Evolutionary conservation across 352 stramenopile species (phyloP).

Genomic region (Globisporangium sylvaticum): DNA sequence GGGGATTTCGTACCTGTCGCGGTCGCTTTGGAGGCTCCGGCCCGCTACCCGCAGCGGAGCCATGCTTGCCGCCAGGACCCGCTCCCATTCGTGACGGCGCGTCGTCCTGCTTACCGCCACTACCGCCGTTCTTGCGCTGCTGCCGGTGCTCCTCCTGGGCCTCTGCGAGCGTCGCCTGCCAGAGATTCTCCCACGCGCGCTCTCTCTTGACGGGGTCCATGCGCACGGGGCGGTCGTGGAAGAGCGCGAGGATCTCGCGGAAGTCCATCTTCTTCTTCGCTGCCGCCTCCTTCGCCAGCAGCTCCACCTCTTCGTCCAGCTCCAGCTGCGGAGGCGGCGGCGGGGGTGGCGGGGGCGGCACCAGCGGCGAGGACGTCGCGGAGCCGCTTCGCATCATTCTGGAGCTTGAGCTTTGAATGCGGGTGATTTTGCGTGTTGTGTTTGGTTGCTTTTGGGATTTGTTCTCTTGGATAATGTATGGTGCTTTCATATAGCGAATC

Average conservation of each 20-base stretch:
- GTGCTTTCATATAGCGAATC: not conserved
- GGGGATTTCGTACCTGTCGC: conserved; percentile 31
- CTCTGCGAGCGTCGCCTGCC: conserved; percentile 47
- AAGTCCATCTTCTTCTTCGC: conserved; percentile 52
- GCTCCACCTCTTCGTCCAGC: conserved; percentile 24
- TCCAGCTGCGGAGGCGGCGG: conserved; percentile 30
- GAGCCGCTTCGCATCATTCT: conserved; percentile 11
- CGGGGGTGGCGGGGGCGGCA: conserved; percentile 33
- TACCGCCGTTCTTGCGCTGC: conserved; percentile 25
- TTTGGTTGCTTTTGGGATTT: not conserved
- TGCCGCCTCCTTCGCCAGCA: conserved; percentile 11
- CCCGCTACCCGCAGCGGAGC: not conserved
- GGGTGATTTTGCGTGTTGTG: not conserved
- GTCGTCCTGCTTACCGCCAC: conserved; percentile 15
- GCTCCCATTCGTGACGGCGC: conserved; percentile 7
- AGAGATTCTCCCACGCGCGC: conserved; percentile 40
- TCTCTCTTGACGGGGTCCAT: conserved; percentile 16
- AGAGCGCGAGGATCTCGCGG: conserved; percentile 61
- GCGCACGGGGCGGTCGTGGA: conserved; percentile 31
- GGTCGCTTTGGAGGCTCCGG: conserved; percentile 50
- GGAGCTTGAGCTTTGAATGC: not conserved
- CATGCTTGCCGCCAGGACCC: conserved; percentile 4
- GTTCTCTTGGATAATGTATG: not conserved
- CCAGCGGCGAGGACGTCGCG: conserved; percentile 24
- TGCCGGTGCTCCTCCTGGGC: conserved; percentile 58